These are phyloP conservation scores for Theobroma cacao DNA, from an alignment of 345 rosid species.

Conservation along the genomic window DNA sequence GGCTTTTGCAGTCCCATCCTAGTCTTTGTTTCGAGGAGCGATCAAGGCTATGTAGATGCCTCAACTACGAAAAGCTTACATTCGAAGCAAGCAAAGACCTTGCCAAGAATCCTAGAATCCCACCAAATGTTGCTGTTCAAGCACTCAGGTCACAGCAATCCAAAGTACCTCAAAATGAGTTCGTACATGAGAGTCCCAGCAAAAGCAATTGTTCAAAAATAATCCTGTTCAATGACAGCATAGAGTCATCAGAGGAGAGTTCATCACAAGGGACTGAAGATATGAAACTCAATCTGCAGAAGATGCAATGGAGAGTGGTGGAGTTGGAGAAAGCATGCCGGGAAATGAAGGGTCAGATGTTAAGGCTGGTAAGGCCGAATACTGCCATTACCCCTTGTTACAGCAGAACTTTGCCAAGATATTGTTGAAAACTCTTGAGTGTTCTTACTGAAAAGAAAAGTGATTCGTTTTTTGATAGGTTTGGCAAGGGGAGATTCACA, in stretches of 20 bases:
- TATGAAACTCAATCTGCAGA: slow-evolving; percentile 33
- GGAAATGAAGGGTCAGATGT: slow-evolving; percentile 57
- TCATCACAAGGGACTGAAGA: slow-evolving; percentile 30
- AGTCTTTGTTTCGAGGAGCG: slow-evolving; percentile 55
- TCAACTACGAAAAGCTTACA: slow-evolving; percentile 66
- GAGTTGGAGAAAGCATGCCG: slow-evolving; percentile 57
- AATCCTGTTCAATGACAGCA: slow-evolving; percentile 7
- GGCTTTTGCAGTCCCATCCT: slow-evolving; percentile 63
- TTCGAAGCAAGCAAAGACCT: slow-evolving; percentile 70
- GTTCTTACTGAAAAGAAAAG: not conserved
- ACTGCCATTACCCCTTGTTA: slow-evolving; percentile 12
- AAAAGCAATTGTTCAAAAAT: not conserved
- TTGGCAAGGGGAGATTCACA: not conserved
- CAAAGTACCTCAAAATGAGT: slow-evolving; percentile 14
- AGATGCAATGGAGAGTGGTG: slow-evolving; percentile 47
- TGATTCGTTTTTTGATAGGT: not conserved
- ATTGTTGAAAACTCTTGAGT: slow-evolving; percentile 35
- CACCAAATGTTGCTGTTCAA: slow-evolving; percentile 63
- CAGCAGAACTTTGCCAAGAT: slow-evolving; percentile 43
- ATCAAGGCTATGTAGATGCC: slow-evolving; percentile 62
- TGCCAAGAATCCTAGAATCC: slow-evolving; percentile 76
- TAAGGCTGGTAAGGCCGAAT: slow-evolving; percentile 41
- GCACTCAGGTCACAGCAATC: slow-evolving; percentile 63
- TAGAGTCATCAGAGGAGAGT: slow-evolving; percentile 24
- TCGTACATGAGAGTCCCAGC: slow-evolving; percentile 13